Conservation (phyloP, 306 rosid species). For the Lathyrus aphaca region DNA sequence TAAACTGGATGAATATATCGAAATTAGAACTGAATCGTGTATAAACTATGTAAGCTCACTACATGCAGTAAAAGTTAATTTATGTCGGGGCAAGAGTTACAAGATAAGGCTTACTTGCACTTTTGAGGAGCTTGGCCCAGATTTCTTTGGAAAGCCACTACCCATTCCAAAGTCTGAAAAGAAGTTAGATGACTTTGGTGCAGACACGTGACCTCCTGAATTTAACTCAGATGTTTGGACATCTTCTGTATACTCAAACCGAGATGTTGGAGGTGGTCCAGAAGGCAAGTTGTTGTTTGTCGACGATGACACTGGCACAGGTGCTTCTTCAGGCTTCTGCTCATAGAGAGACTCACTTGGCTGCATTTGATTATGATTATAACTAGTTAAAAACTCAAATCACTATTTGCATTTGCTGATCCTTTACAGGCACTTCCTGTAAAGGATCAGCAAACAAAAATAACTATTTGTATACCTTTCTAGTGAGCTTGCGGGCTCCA, state of each 20-base stretch:
- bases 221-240: constrained; percentile 65
- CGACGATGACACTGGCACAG: constrained; percentile 59
- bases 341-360: constrained; percentile 84
- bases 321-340: constrained; percentile 90
- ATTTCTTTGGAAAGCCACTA: constrained; percentile 59
- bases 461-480: constrained; percentile 57
- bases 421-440: constrained; percentile 13
- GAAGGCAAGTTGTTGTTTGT: constrained; percentile 53
- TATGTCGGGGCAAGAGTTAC: background rate
- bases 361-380: constrained; percentile 55
- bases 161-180: constrained; percentile 94
- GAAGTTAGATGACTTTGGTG: constrained; percentile 90
- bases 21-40: background rate
- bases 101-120: constrained; percentile 60
- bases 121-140: constrained; percentile 63
- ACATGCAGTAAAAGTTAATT: constrained; percentile 16
- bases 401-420: background rate
- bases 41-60: background rate
- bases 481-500: constrained; percentile 87
- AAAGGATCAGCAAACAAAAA: constrained; percentile 29
- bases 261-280: constrained; percentile 65
- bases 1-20: background rate
- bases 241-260: constrained; percentile 91
- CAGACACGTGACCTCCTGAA: constrained; percentile 74
- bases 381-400: constrained; percentile 28